Conservation (phyloP, 352 stramenopile genomes). For the Thalassiosira ordinaria region DNA sequence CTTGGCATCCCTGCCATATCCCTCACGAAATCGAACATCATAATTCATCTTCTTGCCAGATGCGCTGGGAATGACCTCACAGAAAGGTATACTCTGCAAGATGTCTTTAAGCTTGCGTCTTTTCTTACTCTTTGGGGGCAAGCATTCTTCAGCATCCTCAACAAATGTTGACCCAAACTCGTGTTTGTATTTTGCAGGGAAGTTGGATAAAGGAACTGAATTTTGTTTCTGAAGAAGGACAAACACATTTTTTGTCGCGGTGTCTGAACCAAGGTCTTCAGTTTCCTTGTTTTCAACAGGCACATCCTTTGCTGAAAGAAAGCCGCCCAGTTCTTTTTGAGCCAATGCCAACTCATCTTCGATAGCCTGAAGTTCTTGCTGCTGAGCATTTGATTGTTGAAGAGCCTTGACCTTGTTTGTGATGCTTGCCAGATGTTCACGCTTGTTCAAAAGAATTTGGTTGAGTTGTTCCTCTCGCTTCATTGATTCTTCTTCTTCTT, state of each 20-base stretch:
- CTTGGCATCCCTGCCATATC: neutral
- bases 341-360: slow-evolving; percentile 24
- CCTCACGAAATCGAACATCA: slow-evolving; percentile 24
- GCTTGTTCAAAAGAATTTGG: slow-evolving; percentile 11
- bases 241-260: slow-evolving; percentile 14
- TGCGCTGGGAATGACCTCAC: slow-evolving; percentile 17
- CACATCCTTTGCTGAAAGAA: neutral
- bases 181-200: slow-evolving; percentile 32
- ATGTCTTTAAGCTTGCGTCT: slow-evolving; percentile 41
- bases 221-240: slow-evolving; percentile 13
- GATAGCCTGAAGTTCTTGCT: slow-evolving; percentile 16
- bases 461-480: slow-evolving; percentile 21
- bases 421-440: slow-evolving; percentile 12
- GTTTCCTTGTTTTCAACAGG: neutral
- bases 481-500: slow-evolving; percentile 20
- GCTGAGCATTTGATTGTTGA: slow-evolving; percentile 15
- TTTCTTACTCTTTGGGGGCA: slow-evolving; percentile 11
- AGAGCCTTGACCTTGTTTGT: slow-evolving; percentile 12
- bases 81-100: slow-evolving; percentile 19
- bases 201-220: slow-evolving; percentile 19
- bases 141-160: slow-evolving; percentile 20
- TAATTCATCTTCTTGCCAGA: slow-evolving; percentile 24
- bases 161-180: slow-evolving; percentile 28
- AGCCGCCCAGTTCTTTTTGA: slow-evolving; percentile 25
- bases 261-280: neutral